Base-by-base conservation (phyloP, 192 early-diverging fungal species). In the Spizellomyces sp. region DNA sequence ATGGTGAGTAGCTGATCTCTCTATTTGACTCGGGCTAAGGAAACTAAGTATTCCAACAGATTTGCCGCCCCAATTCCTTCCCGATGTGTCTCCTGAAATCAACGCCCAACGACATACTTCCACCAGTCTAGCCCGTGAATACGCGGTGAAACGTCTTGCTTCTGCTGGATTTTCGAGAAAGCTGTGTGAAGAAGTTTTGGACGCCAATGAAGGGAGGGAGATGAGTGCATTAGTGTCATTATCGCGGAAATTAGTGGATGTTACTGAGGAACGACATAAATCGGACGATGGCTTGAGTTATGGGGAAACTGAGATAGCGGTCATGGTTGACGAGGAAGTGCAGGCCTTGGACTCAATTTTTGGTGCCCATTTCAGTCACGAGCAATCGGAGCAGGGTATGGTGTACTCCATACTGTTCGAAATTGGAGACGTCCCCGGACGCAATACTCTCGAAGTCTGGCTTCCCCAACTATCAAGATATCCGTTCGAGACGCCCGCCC, bases 341-440 rank as follows among this genome's bases (percentile, higher is more conserved):
- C 66, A 84, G 22, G 89, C 82, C 0, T 70, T 93, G 17, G 87
- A 87, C 67, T 84, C 90, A 6, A 93, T 92, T 27, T 93, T 87
- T 62, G 89, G 81, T 15, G 75, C 68, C 63, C 27, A 22, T 15
- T 64, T 64, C 45, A 73, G 58, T n/a, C 66, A 59, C 46, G 76
- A 75, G 59, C 79, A 74, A 15, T 66, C 62, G 36, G 77, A 68
- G 8, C 71, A 75, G 54, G 43, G 43, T 45, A 48, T 3, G 42
- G 44, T 70, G 41, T 21, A 63, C 9, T 9, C 27, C 21, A 62
- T 70, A 14, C 8, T 14, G 9, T 27, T 62, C 58, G 10, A 10
- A 9, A 10, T n/a, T 2, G 59, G 44, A 8, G 9, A 8, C 1
- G 58, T 70, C 7, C 19, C 19, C 1, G 68, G 22, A 17, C 12